These are phyloP conservation scores for Collybiopsis luxurians DNA, from an alignment of 768 basidiomycete genomes.

Conservation along the genomic window DNA sequence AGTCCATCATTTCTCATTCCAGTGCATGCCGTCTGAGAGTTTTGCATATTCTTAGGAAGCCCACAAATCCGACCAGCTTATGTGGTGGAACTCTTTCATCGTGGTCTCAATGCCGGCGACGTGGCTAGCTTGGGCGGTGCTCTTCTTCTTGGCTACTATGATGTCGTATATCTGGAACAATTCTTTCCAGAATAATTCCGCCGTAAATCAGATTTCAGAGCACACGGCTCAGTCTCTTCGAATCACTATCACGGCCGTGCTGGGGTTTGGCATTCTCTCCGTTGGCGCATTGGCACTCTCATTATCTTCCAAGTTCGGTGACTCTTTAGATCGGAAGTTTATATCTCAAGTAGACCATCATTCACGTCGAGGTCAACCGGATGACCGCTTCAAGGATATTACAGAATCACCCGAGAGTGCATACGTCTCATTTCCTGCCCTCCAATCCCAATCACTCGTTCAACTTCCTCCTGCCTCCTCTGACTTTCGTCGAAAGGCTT, in stretches of 20 bases:
- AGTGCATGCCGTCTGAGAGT: not conserved
- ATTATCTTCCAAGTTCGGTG: not conserved
- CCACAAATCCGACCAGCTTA: not conserved
- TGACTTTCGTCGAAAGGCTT: not conserved
- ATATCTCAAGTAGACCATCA: not conserved
- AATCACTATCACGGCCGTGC: not conserved
- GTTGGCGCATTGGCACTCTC: not conserved
- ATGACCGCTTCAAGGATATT: too few relatives aligned
- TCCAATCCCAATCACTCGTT: not conserved
- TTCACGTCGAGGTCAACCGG: too few relatives aligned
- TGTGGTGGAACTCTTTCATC: slow-evolving; percentile 5
- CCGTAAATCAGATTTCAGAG: not conserved
- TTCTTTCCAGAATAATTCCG: not conserved
- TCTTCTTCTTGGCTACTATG: not conserved
- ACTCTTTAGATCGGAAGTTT: not conserved
- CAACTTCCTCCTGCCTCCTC: not conserved
- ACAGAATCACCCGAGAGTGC: too few relatives aligned
- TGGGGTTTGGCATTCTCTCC: not conserved
- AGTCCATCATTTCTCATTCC: not conserved
- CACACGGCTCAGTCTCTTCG: not conserved
- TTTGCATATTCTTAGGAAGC: not conserved
- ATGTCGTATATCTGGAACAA: not conserved
- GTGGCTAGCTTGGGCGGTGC: not conserved
- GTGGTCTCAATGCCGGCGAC: slow-evolving; percentile 2
- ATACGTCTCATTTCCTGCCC: too few relatives aligned